These are phyloP conservation scores for Pythium aristosporum DNA, from an alignment of 352 stramenopile genomes.

Conservation along the genomic window DNA sequence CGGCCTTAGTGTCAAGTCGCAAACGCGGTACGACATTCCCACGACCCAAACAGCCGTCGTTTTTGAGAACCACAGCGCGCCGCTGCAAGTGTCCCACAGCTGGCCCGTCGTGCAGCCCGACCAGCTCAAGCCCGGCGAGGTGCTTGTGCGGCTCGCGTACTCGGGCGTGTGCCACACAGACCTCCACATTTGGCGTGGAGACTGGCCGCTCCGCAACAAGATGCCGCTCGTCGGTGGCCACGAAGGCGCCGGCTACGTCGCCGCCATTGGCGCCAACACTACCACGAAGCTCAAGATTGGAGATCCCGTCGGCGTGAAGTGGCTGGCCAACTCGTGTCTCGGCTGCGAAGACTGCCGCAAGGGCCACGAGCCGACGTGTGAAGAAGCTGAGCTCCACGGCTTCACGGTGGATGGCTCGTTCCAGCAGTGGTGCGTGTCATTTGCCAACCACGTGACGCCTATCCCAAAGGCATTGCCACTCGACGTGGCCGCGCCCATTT, in stretches of 20 bases:
- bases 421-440: constrained; percentile 68
- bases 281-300: constrained; percentile 47
- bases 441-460: constrained; percentile 66
- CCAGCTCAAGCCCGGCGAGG: constrained; percentile 43
- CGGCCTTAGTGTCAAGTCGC: constrained; percentile 30
- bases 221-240: constrained; percentile 56
- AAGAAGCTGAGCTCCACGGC: constrained; percentile 32
- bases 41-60: constrained; percentile 51
- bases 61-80: constrained; percentile 46
- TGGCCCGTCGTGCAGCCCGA: constrained; percentile 47
- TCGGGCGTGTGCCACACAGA: constrained; percentile 54
- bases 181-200: constrained; percentile 42
- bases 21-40: constrained; percentile 43
- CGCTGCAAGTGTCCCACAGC: constrained; percentile 45
- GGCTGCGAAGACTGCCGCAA: constrained; percentile 56
- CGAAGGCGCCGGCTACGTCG: constrained; percentile 53
- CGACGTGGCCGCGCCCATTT: constrained; percentile 47
- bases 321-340: constrained; percentile 48
- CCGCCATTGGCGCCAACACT: constrained; percentile 45
- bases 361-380: constrained; percentile 45
- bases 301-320: constrained; percentile 53
- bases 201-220: constrained; percentile 35
- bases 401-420: constrained; percentile 49
- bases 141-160: constrained; percentile 53
- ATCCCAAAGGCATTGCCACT: constrained; percentile 58